phyloP scores from a whole-genome alignment of 768 basidiomycete genomes.

The Termitomyces sp. region DNA sequence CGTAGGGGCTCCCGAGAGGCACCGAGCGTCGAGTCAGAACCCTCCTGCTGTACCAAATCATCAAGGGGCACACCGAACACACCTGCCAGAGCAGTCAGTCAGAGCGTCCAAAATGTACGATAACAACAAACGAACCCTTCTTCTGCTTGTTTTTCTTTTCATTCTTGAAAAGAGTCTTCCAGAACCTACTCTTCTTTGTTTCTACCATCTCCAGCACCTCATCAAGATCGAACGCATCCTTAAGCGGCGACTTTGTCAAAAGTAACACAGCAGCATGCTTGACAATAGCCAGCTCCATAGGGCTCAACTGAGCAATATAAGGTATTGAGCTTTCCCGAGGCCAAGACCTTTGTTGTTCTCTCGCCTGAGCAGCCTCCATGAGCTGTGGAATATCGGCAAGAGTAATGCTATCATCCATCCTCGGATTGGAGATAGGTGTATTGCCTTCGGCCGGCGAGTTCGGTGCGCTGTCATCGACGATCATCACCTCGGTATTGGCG shows the following conservation, averaged over 20 bases:
- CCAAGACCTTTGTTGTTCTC: conserved; percentile 82
- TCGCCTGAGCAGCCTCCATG: conserved; percentile 88
- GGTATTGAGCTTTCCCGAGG: conserved; percentile 77
- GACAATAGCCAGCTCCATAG: conserved; percentile 85
- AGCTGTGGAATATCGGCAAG: conserved; percentile 93
- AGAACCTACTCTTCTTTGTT: conserved; percentile 89
- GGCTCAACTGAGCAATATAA: conserved; percentile 78
- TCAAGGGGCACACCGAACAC: conserved; percentile 94
- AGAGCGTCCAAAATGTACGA: too few species aligned
- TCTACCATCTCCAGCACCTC: conserved; percentile 94
- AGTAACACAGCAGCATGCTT: conserved; percentile 88
- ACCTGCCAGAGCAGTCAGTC: conserved; percentile 42
- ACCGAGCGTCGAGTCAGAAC: conserved; percentile 92
- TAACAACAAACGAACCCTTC: conserved; percentile 51
- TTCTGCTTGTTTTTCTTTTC: conserved; percentile 92
- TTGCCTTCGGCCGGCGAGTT: conserved; percentile 61
- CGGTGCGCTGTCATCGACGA: conserved; percentile 78
- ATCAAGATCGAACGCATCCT: conserved; percentile 84
- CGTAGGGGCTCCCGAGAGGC: conserved; percentile 81
- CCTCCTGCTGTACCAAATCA: conserved; percentile 88
- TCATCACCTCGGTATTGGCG: conserved; percentile 84
- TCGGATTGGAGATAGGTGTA: conserved; percentile 25
- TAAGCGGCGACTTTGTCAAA: conserved; percentile 73
- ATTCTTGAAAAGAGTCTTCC: conserved; percentile 93
- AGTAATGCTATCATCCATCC: conserved; percentile 78